Base-by-base conservation (phyloP, 1,139 yeast species). In the Diutina ranongensis region DNA sequence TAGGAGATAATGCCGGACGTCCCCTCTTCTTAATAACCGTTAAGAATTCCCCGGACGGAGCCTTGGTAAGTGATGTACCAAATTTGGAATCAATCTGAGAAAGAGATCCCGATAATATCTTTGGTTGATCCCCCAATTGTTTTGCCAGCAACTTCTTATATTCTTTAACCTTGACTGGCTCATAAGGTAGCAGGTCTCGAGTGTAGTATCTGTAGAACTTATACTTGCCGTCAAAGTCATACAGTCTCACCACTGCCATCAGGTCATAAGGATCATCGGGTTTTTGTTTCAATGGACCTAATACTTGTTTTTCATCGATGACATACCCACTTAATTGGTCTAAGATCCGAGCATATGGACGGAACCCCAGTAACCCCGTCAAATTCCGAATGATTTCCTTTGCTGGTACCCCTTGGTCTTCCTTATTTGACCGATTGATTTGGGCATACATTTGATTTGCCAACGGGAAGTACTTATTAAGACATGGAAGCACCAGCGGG, bases 151-250 rank as follows among this genome's bases (percentile, higher is more conserved):
- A 8, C 18, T 40, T 28, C 35, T 40, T 40, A 9, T 28, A 20
- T 12, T 20, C 22, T 22, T 28, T 19, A 12, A 28, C 22, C 2
- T 10, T 8, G 10, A 13, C n/a, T 5, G 35, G 27, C 12, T 9
- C 15, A 9, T 20, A 13, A 3, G 44, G 34, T 9, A 18, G 13
- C 25, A 15, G 35, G 7, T 28, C 16, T 16, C 21, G n/a, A 19
- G 44, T 40, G 18, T 28, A 40, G 35, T 40, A 40, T 12, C 44
- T 34, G 44, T 40, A 40, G 25, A 40, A 40, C 35, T 40, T 40
- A 19, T 16, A 28, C 27, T 40, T 40, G 2, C 44, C 44, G n/a
- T 40, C 44, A n/a, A 40, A 40, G 19, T 40, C 44, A 20, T 28
- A 40, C 28, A 19, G 10, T 28, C 44, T 28, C 19, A 40, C 35